Percentiles rank a stretch among this genome's conserved stretches.
These are phyloP conservation scores for Cryptococcus depauperatus DNA, from an alignment of 1,284 basidiomycete genomes.

Conservation along the genomic window DNA sequence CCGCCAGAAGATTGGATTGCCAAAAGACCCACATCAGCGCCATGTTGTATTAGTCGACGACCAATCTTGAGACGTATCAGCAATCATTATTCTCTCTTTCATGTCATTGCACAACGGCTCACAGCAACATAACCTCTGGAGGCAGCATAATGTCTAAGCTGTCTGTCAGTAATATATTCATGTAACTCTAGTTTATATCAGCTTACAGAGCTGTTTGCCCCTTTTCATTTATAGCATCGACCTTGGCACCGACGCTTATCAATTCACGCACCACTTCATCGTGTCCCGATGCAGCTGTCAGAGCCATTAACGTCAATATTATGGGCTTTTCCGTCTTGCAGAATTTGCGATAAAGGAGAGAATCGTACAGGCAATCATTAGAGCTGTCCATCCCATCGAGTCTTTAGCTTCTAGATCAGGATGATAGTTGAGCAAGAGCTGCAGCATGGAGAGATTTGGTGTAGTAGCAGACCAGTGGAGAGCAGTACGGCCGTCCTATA, in stretches of 20 bases:
- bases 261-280: conserved; percentile 70
- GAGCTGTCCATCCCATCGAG: conserved; percentile 69
- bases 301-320: background rate
- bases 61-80: conserved; percentile 60
- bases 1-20: too few relatives aligned
- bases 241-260: conserved; percentile 73
- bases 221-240: conserved; percentile 73
- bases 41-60: conserved; percentile 68
- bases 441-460: conserved; percentile 57
- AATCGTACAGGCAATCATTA: conserved; percentile 72
- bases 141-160: conserved; percentile 77
- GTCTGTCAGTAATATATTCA: too few relatives aligned
- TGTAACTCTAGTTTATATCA: background rate
- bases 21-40: conserved; percentile 62
- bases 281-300: conserved; percentile 50
- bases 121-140: conserved; percentile 85
- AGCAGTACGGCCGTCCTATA: conserved; percentile 75
- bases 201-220: conserved; percentile 77
- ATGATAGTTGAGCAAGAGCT: conserved; percentile 64
- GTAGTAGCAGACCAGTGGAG: conserved; percentile 82
- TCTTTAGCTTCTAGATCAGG: conserved; percentile 63
- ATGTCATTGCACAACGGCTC: too few relatives aligned
- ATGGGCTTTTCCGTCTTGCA: background rate
- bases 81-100: too few relatives aligned
- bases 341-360: background rate